Conservation (phyloP, 805 yeast species). For the Candida nitratophila region DNA sequence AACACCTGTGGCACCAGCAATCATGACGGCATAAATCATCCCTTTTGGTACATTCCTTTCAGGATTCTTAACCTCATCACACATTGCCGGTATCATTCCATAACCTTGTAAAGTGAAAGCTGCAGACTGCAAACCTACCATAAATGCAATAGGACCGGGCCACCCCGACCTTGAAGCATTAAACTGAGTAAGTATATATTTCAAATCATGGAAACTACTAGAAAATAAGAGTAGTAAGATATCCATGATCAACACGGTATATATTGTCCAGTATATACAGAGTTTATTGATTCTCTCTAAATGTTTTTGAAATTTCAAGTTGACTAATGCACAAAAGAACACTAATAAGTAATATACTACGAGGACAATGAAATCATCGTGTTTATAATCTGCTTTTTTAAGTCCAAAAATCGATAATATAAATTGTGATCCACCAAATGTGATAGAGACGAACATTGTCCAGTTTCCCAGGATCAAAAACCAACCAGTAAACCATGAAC, state of each 20-base stretch:
- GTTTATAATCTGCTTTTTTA: constrained; percentile 49
- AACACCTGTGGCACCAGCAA: constrained; percentile 63
- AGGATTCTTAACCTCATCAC: constrained; percentile 75
- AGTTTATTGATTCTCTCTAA: constrained; percentile 58
- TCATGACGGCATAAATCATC: constrained; percentile 53
- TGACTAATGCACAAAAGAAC: constrained; percentile 52
- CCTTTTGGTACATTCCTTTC: constrained; percentile 73
- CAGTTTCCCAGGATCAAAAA: constrained; percentile 66
- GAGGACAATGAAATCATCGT: constrained; percentile 49
- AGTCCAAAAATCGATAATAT: constrained; percentile 61
- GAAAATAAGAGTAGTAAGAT: constrained; percentile 52
- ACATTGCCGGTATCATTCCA: constrained; percentile 73
- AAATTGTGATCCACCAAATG: constrained; percentile 73
- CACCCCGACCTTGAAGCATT: constrained; percentile 73
- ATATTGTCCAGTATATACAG: constrained; percentile 71
- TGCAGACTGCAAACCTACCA: constrained; percentile 73
- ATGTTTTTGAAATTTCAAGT: constrained; percentile 50
- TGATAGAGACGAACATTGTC: constrained; percentile 67
- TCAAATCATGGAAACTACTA: constrained; percentile 49
- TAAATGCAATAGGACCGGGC: constrained; percentile 62
- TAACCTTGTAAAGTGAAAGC: constrained; percentile 78
- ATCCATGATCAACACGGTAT: constrained; percentile 63
- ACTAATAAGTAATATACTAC: constrained; percentile 51
- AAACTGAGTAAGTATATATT: constrained; percentile 55
- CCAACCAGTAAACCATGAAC: constrained; percentile 81